Base-by-base conservation (phyloP, 2,329 filamentous ascomycete genomes). In the Colletotrichum costaricense region DNA sequence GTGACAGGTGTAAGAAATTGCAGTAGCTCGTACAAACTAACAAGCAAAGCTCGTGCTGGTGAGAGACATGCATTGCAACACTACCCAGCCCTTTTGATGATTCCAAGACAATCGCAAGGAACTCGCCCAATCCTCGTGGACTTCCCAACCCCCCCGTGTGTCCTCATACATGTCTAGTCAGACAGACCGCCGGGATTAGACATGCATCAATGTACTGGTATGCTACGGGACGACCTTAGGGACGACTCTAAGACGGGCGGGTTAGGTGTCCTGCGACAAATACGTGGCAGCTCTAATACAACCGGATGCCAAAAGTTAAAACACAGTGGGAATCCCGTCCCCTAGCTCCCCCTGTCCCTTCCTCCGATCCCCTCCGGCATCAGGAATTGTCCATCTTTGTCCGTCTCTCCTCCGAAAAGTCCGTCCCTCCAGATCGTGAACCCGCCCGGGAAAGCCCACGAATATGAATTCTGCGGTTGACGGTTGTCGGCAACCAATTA, bases 21-120 rank as follows among this genome's bases (percentile, higher is more conserved):
- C 19, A 49, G 42, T 49, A 22, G 19, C 16, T 4, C 4, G 6
- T 42, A 14, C 38, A 42, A 8, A 14, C 6, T 19, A 5, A 14
- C 38, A 42, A 42, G 38, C 38, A 42, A 19, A 19, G 38, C 38
- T 42, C 16, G 38, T 42, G 42, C 59, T 59, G 30, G 42, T 52
- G 66, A 64, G 52, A 72, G 59, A 72, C 69, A 72, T 59, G 66
- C 54, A 33, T 52, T 19, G 19, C 28, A 49, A 16, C 38, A 49
- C 9, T 16, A n/a, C n/a, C 28, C n/a, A 30, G 19, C 42, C n/a
- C 28, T 52, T 42, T 8, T 42, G 7, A 42, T 42, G 38, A 49
- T 22, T 49, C 42, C 19, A 49, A 22, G 42, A 49, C 28, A 52
- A 26, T 16, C 28, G n/a, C n/a, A 26, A 59, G 52, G 62, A 72